Conservation (phyloP, 169 alveolate species). For the Plasmodium fragile region DNA sequence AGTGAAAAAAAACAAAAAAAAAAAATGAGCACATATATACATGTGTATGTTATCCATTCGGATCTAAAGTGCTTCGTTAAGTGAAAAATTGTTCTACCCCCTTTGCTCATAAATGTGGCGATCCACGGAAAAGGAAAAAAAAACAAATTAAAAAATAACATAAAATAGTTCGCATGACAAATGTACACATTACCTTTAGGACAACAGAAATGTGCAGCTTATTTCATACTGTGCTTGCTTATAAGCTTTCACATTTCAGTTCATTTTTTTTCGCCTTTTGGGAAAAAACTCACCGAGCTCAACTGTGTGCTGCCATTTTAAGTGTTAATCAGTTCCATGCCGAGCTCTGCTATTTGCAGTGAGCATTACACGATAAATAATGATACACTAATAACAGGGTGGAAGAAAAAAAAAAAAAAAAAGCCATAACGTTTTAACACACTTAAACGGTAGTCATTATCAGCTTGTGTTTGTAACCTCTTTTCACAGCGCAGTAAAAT, state of each 20-base stretch:
- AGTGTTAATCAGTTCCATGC: background rate
- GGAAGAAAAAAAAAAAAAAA: background rate
- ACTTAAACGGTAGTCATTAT: background rate
- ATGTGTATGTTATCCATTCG: background rate
- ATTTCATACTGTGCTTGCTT: background rate
- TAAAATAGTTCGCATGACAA: background rate
- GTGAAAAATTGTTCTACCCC: slow-evolving; percentile 7
- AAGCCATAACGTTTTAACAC: background rate
- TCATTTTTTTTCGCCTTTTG: slow-evolving; percentile 4
- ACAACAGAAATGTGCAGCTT: slow-evolving; percentile 58
- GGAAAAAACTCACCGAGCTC: background rate
- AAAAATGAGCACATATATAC: background rate
- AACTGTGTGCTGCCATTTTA: background rate
- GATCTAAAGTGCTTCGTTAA: slow-evolving; percentile 2
- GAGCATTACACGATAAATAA: background rate
- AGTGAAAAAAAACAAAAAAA: slow-evolving; percentile 19
- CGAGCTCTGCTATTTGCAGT: background rate
- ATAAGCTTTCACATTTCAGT: background rate
- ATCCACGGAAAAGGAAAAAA: slow-evolving; percentile 15
- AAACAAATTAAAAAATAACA: background rate
- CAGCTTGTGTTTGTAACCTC: background rate
- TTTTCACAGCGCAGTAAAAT: background rate
- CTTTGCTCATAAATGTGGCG: background rate
- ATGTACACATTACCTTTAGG: background rate
- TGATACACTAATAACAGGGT: background rate